These are phyloP conservation scores for Trypanosoma scelopori DNA, from an alignment of 208 protist genomes.

Conservation along the genomic window DNA sequence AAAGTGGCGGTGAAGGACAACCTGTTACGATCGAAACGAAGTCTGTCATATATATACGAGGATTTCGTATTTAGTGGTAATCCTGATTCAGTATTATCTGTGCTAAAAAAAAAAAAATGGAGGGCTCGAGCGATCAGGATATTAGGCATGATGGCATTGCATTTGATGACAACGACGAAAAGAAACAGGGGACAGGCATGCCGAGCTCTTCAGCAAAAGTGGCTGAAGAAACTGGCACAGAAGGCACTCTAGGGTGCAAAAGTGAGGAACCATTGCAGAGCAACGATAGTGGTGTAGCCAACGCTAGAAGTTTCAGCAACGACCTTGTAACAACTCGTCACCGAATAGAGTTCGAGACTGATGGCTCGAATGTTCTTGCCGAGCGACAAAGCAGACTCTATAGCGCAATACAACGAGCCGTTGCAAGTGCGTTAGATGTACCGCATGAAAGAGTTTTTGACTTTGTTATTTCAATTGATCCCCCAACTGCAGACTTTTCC, in stretches of 20 bases:
- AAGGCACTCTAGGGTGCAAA: background rate
- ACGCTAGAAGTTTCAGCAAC: background rate
- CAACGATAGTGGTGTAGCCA: background rate
- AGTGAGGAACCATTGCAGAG: background rate
- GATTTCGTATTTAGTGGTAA: no score
- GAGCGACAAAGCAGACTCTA: conserved; percentile 30
- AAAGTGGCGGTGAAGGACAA: no score
- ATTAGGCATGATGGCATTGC: background rate
- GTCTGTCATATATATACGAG: no score
- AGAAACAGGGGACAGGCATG: background rate
- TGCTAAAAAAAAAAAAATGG: no score
- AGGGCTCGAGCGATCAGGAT: no score
- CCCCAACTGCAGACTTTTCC: conserved; percentile 39
- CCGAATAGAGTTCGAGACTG: conserved; percentile 50
- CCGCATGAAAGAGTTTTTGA: conserved; percentile 38
- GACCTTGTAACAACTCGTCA: conserved; percentile 35
- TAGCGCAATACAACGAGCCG: conserved; percentile 30
- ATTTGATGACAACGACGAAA: background rate
- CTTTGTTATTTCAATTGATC: conserved; percentile 14
- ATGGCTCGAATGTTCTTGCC: conserved; percentile 39
- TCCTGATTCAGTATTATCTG: no score
- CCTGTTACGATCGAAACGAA: no score
- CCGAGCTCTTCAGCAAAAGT: background rate
- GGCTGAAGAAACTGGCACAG: background rate
- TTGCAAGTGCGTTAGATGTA: conserved; percentile 31